Conservation (phyloP, 441 rosid species). For the Croton laevigatus region DNA sequence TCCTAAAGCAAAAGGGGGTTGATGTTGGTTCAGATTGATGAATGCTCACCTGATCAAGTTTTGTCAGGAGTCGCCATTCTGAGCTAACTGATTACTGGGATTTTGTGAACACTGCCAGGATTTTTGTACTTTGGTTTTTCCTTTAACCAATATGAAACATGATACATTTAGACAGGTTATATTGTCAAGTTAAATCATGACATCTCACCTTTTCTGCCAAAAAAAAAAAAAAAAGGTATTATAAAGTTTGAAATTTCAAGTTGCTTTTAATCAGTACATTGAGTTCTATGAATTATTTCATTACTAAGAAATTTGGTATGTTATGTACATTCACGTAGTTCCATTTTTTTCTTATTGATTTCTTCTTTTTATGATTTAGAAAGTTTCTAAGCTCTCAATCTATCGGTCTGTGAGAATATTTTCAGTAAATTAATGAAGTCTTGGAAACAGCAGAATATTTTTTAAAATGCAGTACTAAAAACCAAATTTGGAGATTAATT, state of each 20-base stretch:
- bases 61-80: background rate
- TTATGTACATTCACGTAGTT: no score
- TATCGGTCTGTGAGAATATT: no score
- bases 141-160: background rate
- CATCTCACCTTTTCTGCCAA: no score
- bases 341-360: no score
- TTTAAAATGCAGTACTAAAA: no score
- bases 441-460: background rate
- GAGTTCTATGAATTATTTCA: no score
- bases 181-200: background rate
- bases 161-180: background rate
- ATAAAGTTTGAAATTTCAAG: no score
- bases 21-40: constrained; percentile 49
- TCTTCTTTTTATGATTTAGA: no score
- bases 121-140: background rate
- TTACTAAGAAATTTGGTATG: no score
- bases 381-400: background rate
- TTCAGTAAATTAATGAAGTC: background rate
- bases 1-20: constrained; percentile 58
- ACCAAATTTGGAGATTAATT: background rate
- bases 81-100: background rate
- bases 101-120: no score
- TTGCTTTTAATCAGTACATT: no score
- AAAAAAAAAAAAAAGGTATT: no score
- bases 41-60: background rate